Evolutionary conservation across 805 yeast species (phyloP).

Genomic region (Hanseniaspora jakobsenii): DNA sequence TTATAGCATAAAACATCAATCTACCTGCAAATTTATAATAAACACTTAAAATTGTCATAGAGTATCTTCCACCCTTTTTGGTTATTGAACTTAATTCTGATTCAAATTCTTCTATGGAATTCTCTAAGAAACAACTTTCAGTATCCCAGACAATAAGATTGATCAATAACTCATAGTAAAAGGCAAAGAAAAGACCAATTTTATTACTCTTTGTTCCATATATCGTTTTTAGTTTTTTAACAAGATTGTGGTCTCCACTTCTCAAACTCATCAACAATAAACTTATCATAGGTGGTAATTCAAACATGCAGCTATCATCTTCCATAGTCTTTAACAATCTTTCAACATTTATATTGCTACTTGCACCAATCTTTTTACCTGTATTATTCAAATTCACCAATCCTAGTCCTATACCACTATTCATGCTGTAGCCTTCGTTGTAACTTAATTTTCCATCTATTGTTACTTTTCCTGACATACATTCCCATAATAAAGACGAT

Average conservation of each 20-base stretch:
- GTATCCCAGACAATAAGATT: not conserved
- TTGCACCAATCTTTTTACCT: too few species aligned
- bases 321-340: not conserved
- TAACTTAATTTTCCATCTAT: slow-evolving; percentile 45
- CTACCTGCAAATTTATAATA: slow-evolving; percentile 63
- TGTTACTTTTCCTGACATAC: slow-evolving; percentile 40
- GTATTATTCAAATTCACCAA: slow-evolving; percentile 60
- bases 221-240: slow-evolving; percentile 51
- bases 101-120: too few species aligned
- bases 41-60: too few species aligned
- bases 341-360: too few species aligned
- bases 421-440: slow-evolving; percentile 69
- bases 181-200: too few species aligned
- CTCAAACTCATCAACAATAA: slow-evolving; percentile 61
- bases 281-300: slow-evolving; percentile 61
- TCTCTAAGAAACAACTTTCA: too few species aligned
- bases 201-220: slow-evolving; percentile 29
- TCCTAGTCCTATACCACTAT: slow-evolving; percentile 85
- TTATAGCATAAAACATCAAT: slow-evolving; percentile 61
- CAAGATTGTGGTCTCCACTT: slow-evolving; percentile 48
- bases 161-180: not conserved
- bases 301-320: not conserved
- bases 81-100: too few species aligned
- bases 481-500: slow-evolving; percentile 66
- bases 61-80: too few species aligned